Conservation (phyloP, 139 green algal species). For the Gonium pectorale region DNA sequence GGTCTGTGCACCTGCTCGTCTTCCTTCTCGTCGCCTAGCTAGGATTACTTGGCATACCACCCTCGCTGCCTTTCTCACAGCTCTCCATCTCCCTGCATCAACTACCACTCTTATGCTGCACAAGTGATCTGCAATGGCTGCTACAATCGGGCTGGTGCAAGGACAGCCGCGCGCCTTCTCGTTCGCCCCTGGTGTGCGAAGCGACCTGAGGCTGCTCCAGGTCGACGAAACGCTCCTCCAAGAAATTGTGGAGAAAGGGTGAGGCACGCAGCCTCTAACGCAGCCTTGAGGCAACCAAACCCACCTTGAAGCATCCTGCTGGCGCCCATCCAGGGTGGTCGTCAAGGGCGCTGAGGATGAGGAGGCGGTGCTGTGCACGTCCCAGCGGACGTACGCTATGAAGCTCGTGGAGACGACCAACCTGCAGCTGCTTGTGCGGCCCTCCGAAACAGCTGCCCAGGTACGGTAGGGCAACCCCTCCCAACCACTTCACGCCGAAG, state of each 20-base stretch:
- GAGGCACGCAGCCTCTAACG: neutral
- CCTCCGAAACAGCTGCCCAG: too few species aligned
- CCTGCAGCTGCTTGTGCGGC: conserved; percentile 59
- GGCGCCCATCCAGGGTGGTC: conserved; percentile 48
- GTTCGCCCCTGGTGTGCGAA: conserved; percentile 8
- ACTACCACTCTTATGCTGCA: too few species aligned
- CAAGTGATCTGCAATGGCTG: too few species aligned
- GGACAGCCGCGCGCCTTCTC: neutral
- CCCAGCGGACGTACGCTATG: conserved; percentile 53
- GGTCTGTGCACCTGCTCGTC: too few species aligned
- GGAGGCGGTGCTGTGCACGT: conserved; percentile 66
- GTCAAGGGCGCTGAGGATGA: conserved; percentile 61
- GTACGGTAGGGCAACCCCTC: too few species aligned
- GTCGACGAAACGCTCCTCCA: conserved; percentile 51
- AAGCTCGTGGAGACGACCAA: conserved; percentile 75
- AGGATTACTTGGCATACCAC: too few species aligned
- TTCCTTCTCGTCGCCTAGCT: too few species aligned
- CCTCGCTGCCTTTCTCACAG: too few species aligned
- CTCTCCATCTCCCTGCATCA: too few species aligned
- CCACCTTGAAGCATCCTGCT: neutral
- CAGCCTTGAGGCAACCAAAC: neutral
- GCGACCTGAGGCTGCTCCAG: conserved; percentile 51
- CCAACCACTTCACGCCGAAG: too few species aligned
- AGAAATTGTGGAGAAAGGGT: conserved; percentile 47
- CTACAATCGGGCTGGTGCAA: neutral